A percentile compares a stretch with the other conserved stretches of the same genome.
Conservation (phyloP, 1,284 basidiomycete genomes). For the Lentinus polychrous region DNA sequence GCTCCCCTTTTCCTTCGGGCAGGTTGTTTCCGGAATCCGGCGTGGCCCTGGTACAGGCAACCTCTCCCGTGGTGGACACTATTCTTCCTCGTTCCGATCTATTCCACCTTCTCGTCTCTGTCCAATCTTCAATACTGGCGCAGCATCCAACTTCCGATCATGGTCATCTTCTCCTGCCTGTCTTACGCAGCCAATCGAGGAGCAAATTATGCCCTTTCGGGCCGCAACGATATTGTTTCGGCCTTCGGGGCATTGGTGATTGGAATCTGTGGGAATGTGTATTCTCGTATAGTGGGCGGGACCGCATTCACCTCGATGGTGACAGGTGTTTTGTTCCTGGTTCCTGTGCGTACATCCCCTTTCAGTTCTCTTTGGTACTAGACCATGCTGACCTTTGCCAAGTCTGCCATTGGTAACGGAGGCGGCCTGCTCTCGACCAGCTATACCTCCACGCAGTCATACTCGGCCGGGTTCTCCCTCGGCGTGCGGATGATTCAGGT, state of each 20-base stretch:
- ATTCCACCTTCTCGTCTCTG: constrained; percentile 73
- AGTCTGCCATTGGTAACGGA: constrained; percentile 82
- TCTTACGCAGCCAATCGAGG: constrained; percentile 64
- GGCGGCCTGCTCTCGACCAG: constrained; percentile 74
- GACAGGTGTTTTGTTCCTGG: constrained; percentile 80
- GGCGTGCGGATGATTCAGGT: constrained; percentile 78
- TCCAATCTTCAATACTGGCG: constrained; percentile 69
- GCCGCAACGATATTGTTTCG: constrained; percentile 51
- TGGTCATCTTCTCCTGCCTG: constrained; percentile 74
- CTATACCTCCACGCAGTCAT: constrained; percentile 57
- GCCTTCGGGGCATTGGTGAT: constrained; percentile 79
- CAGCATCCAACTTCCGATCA: constrained; percentile 66
- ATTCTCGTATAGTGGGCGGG: constrained; percentile 71
- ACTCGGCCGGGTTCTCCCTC: constrained; percentile 60
- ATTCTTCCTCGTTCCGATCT: constrained; percentile 73
- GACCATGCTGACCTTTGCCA: background rate
- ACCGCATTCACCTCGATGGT: constrained; percentile 87
- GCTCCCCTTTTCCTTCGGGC: background rate
- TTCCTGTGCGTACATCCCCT: constrained; percentile 68
- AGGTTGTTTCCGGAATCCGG: constrained; percentile 70
- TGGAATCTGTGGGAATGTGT: constrained; percentile 74
- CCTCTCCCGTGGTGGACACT: constrained; percentile 73
- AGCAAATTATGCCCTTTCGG: constrained; percentile 30
- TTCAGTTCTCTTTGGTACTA: constrained; percentile 1
- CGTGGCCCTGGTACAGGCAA: constrained; percentile 73